Conservation (phyloP, 352 stramenopile species). For the Aphanomyces stellatus region DNA sequence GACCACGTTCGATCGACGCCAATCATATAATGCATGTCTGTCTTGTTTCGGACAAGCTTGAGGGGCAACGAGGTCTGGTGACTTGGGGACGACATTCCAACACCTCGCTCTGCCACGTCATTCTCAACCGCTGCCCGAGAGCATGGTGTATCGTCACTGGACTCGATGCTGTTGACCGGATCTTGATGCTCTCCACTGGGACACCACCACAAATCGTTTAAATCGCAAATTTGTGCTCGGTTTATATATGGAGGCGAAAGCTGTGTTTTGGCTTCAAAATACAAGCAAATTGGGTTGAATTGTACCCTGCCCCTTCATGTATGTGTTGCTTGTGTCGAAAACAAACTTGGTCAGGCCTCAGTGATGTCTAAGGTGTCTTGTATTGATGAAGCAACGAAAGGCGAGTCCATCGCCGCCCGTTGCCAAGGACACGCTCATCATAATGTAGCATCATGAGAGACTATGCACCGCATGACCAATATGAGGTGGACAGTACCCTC, state of each 20-base stretch:
- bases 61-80: too few relatives aligned
- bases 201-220: background rate
- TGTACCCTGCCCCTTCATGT: background rate
- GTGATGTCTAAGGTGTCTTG: background rate
- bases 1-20: too few relatives aligned
- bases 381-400: background rate
- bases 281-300: background rate
- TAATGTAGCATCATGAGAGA: background rate
- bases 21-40: too few relatives aligned
- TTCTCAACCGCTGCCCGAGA: too few relatives aligned
- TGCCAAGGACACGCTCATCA: background rate
- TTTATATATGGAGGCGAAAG: background rate
- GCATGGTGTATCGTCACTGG: too few relatives aligned
- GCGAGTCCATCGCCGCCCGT: too few relatives aligned
- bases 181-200: background rate
- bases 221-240: background rate
- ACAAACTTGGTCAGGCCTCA: too few relatives aligned
- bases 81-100: too few relatives aligned
- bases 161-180: too few relatives aligned
- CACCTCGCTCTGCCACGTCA: too few relatives aligned
- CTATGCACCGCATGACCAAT: background rate
- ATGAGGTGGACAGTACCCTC: background rate
- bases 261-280: background rate
- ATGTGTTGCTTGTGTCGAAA: too few relatives aligned
- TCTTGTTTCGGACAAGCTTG: too few relatives aligned